Evolutionary conservation across 202 grass and related monocot genomes (phyloP).

Genomic region (Tripidium arundinaceum): DNA sequence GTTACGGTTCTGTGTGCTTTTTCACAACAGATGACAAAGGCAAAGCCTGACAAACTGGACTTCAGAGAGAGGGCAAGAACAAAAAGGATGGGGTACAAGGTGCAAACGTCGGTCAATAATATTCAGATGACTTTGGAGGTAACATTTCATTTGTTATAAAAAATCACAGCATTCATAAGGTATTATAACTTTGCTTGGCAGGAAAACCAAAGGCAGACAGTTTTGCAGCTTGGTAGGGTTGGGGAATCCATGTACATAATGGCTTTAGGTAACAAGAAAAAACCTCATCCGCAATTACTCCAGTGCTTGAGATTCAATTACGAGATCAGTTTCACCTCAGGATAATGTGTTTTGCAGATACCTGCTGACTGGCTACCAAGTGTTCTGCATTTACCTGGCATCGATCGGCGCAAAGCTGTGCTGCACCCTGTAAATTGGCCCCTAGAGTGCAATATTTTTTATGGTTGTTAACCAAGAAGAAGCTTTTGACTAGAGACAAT

Average conservation of each 20-base stretch:
- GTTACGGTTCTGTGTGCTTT: background rate
- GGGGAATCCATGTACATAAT: conserved; percentile 54
- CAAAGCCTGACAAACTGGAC: conserved; percentile 79
- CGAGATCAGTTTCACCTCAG: no score
- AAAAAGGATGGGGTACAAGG: conserved; percentile 77
- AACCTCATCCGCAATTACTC: no score
- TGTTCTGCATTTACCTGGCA: no score
- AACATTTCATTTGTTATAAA: background rate
- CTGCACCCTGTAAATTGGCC: no score
- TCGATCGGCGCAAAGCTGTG: no score
- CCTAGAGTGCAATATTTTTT: no score
- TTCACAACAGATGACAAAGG: conserved; percentile 50
- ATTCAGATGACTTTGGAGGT: conserved; percentile 87
- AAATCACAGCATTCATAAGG: background rate
- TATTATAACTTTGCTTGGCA: conserved; percentile 15
- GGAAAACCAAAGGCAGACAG: conserved; percentile 73
- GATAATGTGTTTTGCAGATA: no score
- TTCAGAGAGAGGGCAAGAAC: conserved; percentile 86
- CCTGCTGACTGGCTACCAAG: no score
- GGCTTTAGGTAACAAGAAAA: no score
- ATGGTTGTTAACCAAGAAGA: no score
- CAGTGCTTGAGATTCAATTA: no score
- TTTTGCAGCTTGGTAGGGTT: conserved; percentile 79
- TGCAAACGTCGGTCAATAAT: conserved; percentile 87
- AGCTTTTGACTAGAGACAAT: no score